Conservation (phyloP, 768 basidiomycete genomes). For the Megacollybia marginata region DNA sequence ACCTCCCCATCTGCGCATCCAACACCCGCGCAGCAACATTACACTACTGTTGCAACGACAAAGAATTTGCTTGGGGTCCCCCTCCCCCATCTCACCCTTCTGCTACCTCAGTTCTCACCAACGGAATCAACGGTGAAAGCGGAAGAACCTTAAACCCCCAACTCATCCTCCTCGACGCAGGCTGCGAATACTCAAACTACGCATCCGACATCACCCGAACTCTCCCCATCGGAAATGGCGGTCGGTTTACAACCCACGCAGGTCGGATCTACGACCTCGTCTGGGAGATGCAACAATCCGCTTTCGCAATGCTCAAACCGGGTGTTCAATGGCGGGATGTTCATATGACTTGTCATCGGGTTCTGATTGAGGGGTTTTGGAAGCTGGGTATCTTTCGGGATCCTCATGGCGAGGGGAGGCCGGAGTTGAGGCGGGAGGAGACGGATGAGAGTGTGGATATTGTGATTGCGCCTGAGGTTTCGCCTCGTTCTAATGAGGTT, state of each 20-base stretch:
- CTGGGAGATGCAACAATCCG: constrained; percentile 76
- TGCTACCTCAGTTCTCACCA: constrained; percentile 8
- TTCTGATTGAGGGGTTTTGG: constrained; percentile 78
- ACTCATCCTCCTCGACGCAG: constrained; percentile 89
- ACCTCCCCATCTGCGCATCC: constrained; percentile 88
- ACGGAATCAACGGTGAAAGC: constrained; percentile 35
- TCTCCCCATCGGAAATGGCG: constrained; percentile 91
- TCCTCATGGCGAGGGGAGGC: constrained; percentile 25
- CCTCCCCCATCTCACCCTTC: constrained; percentile 50
- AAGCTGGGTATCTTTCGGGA: constrained; percentile 69
- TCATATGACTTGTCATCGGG: constrained; percentile 76
- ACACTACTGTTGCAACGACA: constrained; percentile 93
- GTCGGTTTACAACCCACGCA: constrained; percentile 78
- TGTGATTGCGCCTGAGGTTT: constrained; percentile 66
- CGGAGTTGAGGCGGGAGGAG: constrained; percentile 37
- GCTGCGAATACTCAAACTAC: constrained; percentile 72
- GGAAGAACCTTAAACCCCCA: constrained; percentile 46
- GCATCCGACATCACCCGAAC: constrained; percentile 64
- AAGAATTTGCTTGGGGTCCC: constrained; percentile 81
- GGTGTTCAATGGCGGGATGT: constrained; percentile 88
- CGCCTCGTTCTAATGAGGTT: constrained; percentile 45
- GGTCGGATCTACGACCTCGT: constrained; percentile 83
- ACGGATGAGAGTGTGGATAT: constrained; percentile 57
- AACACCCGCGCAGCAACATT: constrained; percentile 82
- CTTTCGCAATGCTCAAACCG: constrained; percentile 63